Base-by-base conservation (phyloP, 169 alveolate genomes). In the Babesia caballi region DNA sequence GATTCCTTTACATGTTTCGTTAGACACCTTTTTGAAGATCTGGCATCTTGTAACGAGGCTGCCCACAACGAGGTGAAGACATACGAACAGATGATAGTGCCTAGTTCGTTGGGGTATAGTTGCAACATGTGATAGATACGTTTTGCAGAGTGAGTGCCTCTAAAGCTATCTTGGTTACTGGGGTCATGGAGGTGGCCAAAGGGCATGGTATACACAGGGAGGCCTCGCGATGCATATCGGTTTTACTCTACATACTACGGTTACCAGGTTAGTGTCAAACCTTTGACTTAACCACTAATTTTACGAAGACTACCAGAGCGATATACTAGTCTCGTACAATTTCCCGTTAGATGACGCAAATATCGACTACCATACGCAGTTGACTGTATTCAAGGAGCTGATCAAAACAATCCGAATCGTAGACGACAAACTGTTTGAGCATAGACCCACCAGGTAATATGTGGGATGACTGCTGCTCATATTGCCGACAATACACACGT, bases 31-130 rank as follows among this genome's bases (percentile, higher is more conserved):
- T 78, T 78, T 32, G 59, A 69, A 32, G 87, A 78, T 49, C 44
- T 78, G 57, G 66, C 76, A 35, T 32, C 15, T 19, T 67, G 77
- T 32, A 78, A 78, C 76, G 87, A 78, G 46, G 57, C 87, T 15
- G 42, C 54, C 15, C 42, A 59, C 0, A 23, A 53, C 6, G 17
- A 28, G 27, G 28, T 67, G 15, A 19, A 21, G 9, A 47, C 66
- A 35, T n/a, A 2, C 23, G 38, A 49, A 3, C 46, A 14, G 4
- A 0, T 30, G 36, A 38, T 23, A 12, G 1, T 25, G 32, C 17
- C 58, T 6, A 28, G 15, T 19, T 21, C 41, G 21, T 0, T 32
- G 17, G 30, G 73, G 73, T 63, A 47, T 9, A 23, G 28, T 15
- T 5, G 6, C 21, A 2, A 19, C 14, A 21, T n/a, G 36, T 3